A percentile compares a stretch with the other conserved stretches of the same genome.
These are phyloP conservation scores for Ascomycota sp. DNA, from an alignment of 2,329 filamentous ascomycete species.

Conservation along the genomic window DNA sequence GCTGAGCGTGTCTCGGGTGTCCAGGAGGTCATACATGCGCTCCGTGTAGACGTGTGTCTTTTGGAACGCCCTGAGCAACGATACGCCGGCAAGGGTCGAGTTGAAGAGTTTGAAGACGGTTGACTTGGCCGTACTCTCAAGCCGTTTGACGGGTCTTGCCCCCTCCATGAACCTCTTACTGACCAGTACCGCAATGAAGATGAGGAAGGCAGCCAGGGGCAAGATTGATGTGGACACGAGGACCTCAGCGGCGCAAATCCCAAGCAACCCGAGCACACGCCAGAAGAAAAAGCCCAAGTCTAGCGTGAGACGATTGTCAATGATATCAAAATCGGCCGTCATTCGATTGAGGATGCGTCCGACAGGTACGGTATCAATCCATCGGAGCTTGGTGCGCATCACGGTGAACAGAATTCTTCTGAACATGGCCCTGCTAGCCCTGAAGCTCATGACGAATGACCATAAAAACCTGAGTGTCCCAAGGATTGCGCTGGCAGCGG, in stretches of 20 bases:
- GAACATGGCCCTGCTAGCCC: conserved; percentile 49
- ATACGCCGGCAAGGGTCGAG: conserved; percentile 48
- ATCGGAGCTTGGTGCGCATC: conserved; percentile 52
- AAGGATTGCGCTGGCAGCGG: conserved; percentile 32
- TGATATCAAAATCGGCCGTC: conserved; percentile 54
- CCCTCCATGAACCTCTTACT: conserved; percentile 45
- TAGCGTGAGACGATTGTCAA: conserved; percentile 47
- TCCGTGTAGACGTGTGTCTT: conserved; percentile 46
- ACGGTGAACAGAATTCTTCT: conserved; percentile 44
- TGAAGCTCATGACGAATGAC: conserved; percentile 43
- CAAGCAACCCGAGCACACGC: conserved; percentile 39
- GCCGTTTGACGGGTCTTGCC: conserved; percentile 53
- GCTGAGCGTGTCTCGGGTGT: conserved; percentile 43
- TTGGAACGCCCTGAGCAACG: conserved; percentile 57
- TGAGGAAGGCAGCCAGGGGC: conserved; percentile 34
- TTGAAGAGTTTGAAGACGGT: conserved; percentile 68
- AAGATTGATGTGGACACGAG: conserved; percentile 51
- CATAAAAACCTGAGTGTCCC: conserved; percentile 43
- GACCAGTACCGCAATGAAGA: conserved; percentile 35
- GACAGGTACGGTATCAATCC: conserved; percentile 62
- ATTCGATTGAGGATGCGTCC: conserved; percentile 62
- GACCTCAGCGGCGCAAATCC: conserved; percentile 44
- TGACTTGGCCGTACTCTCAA: conserved; percentile 58
- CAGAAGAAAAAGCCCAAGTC: conserved; percentile 40
- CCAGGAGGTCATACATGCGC: conserved; percentile 49